Base-by-base conservation (phyloP, 768 basidiomycete genomes). In the Cyathus striatus region DNA sequence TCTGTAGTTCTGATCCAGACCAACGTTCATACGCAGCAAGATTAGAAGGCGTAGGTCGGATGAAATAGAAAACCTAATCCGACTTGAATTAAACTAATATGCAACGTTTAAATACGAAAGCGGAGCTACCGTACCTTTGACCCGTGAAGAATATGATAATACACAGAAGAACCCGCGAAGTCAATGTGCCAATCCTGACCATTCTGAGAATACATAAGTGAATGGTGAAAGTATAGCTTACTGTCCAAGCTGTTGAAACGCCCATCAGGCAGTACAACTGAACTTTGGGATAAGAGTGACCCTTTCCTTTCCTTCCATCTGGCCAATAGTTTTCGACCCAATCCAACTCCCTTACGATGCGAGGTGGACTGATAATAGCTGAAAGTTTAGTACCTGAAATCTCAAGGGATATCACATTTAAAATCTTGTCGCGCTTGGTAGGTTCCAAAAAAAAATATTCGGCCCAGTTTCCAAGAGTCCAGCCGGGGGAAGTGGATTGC, bases 291-390 rank as follows among this genome's bases (percentile, higher is more conserved):
- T 87, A 93, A 40, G 74, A 55, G 45, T 89, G 76, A 0, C 83
- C 81, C 52, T 79, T 79, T 26, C 81, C 81, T 59, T 81, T 86
- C 53, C 80, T 77, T 37, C 79, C 80, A 44, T 73, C 74, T 0
- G 93, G 93, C 95, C 95, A 99, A 60, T 83, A 90, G 47, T 86
- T 88, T 59, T 96, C 92, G 5, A 97, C 95, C 95, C 95, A 99
- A 55, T 97, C 96, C 50, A 97, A 60, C 43, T 97, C 90, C 41
- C 88, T 75, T 26, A 90, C 87, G 18, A 97, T 61, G 47, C 79
- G 77, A 2, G 95, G 95, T 3, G 93, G 92, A 2, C 81, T 63
- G 18, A 99, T 81, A 59, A 75, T 73, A 50, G 88, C 79, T 6
- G 84, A 86, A 5, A 98, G 72, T 40, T 77, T 68, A 3, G 90